These are phyloP conservation scores for Wallacemonas collosoma DNA, from an alignment of 208 protist genomes.

Conservation along the genomic window DNA sequence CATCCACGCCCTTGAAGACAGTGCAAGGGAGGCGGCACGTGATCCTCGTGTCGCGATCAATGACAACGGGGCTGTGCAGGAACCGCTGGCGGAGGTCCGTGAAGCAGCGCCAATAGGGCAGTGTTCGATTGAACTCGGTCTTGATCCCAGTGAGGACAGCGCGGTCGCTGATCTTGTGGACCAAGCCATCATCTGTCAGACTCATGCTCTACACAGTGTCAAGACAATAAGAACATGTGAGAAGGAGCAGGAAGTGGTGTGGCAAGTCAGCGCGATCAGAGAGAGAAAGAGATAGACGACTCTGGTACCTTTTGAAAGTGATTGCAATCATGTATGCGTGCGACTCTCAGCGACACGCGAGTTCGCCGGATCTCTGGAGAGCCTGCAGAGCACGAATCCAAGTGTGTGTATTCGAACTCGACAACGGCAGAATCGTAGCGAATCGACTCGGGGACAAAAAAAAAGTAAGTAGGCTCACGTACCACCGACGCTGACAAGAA, in stretches of 20 bases:
- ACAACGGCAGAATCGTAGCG: no score
- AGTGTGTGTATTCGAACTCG: no score
- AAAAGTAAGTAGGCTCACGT: no score
- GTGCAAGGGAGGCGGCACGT: slow-evolving; percentile 44
- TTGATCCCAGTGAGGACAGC: slow-evolving; percentile 39
- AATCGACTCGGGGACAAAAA: no score
- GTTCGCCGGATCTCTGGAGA: no score
- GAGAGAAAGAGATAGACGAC: no score
- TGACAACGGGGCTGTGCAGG: slow-evolving; percentile 30
- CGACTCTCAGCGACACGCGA: no score
- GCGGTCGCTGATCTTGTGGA: slow-evolving; percentile 31
- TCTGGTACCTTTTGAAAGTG: no score
- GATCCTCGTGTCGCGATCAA: slow-evolving; percentile 32
- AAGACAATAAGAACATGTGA: neutral
- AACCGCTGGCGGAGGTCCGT: slow-evolving; percentile 37
- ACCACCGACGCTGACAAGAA: no score
- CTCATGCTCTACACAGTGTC: neutral
- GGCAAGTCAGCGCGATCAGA: neutral
- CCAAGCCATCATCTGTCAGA: neutral
- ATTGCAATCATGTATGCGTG: no score
- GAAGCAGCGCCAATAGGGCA: slow-evolving; percentile 75
- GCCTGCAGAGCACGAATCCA: no score
- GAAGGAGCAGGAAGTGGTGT: neutral
- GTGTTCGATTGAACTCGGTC: slow-evolving; percentile 57
- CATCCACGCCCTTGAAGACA: slow-evolving; percentile 62